Base-by-base conservation (phyloP, 2,329 filamentous ascomycete genomes). In the Emericellopsis atlantica region DNA sequence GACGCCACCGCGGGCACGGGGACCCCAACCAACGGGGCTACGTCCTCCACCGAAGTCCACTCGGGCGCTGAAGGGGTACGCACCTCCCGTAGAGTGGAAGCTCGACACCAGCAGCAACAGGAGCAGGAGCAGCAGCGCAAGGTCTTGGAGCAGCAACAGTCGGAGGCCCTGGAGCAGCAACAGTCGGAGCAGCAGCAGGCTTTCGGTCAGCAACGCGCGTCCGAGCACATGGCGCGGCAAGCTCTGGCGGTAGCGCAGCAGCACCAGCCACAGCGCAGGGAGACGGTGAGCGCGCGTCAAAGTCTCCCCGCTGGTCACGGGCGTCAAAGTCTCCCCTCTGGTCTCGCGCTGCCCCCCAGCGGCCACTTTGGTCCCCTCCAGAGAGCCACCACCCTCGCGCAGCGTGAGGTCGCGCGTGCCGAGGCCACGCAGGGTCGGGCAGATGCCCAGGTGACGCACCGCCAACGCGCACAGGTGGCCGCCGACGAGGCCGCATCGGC, bases 381-480 rank as follows among this genome's bases (percentile, higher is more conserved):
- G 45, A 63, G 70, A 34, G 67, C 72, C 14, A 67, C 66, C 45
- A 56, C 54, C 21, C 57, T 73, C 8, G 72, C 72, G 8, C 62
- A 64, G 9, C 67, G 70, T 21, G 72, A 75, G 47, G 66, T 76
- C 32, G 62, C 64, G 1, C 65, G 70, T 3, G 65, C 66, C 39
- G 72, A 76, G 48, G 66, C 65, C 9, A 62, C 63, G 0, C 71
- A 75, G 49, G 57, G 61, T 46, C 69, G 72, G 15, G 64, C 66
- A n/a, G 67, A 73, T 42, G 59, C 66, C 32, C 66, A 69, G 32
- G 65, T 65, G 2, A 56, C 60, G 14, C 61, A 57, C 41, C 59
- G 67, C 23, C 64, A 65, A 39, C 56, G 62, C 7, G 59, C 55
- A 16, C 54, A 48, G 0, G 54, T 54, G 22, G 58, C 56, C 29